Evolutionary conservation across 1,284 basidiomycete species (phyloP).

Genomic region (Phlebopus sp.): DNA sequence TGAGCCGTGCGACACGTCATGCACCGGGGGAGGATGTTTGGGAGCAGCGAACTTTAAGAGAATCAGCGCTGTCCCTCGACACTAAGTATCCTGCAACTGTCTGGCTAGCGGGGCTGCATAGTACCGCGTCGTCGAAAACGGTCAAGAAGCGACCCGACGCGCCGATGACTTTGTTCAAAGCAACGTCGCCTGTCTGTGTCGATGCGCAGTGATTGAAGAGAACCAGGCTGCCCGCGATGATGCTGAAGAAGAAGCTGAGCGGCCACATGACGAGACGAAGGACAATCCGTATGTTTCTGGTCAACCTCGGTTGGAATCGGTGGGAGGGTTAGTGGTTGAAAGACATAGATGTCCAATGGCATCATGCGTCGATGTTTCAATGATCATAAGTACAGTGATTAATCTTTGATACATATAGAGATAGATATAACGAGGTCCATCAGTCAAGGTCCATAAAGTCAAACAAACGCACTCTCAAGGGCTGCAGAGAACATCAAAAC

Average conservation of each 20-base stretch:
- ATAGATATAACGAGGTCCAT: not conserved
- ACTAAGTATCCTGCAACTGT: too few relatives aligned
- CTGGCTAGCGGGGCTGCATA: too few relatives aligned
- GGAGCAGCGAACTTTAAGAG: too few relatives aligned
- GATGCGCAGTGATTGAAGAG: slow-evolving; percentile 20
- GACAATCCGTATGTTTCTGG: not conserved
- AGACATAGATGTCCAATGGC: too few relatives aligned
- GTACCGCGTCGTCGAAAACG: slow-evolving; percentile 11
- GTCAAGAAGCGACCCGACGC: slow-evolving; percentile 19
- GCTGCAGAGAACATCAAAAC: not conserved
- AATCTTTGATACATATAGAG: not conserved
- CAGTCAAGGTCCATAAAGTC: not conserved
- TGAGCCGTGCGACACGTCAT: too few relatives aligned
- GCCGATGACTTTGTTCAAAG: slow-evolving; percentile 22
- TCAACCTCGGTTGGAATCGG: too few relatives aligned
- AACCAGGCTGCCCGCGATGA: slow-evolving; percentile 22
- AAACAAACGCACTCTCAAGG: not conserved
- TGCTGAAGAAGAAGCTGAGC: slow-evolving; percentile 18
- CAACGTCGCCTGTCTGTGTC: slow-evolving; percentile 20
- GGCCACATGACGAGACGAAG: slow-evolving; percentile 1
- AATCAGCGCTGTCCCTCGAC: too few relatives aligned
- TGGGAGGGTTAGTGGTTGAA: too few relatives aligned
- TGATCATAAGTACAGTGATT: too few relatives aligned
- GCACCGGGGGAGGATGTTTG: too few relatives aligned
- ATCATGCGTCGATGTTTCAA: too few relatives aligned